Evolutionary conservation across 2,329 filamentous ascomycete genomes (phyloP), one percentile per base, ranked within the genome.

Genomic region (Alternaria sp.): DNA sequence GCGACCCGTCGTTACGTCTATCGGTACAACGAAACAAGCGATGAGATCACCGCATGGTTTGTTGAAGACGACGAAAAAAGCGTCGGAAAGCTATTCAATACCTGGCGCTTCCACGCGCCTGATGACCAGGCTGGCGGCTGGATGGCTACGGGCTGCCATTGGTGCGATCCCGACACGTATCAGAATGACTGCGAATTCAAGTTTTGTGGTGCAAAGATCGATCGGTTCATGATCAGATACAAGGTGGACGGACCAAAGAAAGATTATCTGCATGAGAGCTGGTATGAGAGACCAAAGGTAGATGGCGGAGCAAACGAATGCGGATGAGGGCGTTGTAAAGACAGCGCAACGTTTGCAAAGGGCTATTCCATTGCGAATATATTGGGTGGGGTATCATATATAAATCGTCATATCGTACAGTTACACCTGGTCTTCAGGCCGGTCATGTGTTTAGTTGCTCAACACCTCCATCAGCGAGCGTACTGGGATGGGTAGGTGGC

Each of bases 51-150:
- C 63, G 88, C 91, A 1, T 94, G 91, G 91, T 93, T 93, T 69
- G 88, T 88, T 43, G 88, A 89, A 66, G 87, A 90, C 15, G 89
- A 92, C 67, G 87, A 90, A n/a, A 87, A 91, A 65, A 84, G 84
- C 13, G 89, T 89, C 0, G 91, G 93, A 73, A 91, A 93, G 66
- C 81, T 93, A 19, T 95, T 94, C 77, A 91, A 93, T 71, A 86
- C 89, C 66, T 81, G 93, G n/a, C 85, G 90, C 61, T 91, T 93
- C 68, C 62, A 81, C 21, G 56, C 68, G 11, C 73, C 76, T 5
- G 68, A 76, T 4, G 72, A 75, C 5, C 67, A 75, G 0, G 70
- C 76, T 0, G 80, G 80, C 57, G 86, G 85, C 1, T 92, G 90
- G 88, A 79, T 81, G 45, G 91, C 90, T 0, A 88, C 84, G 68